phyloP scores from a whole-genome alignment of 805 yeast species.

The Isabelozyma pseudorhagii region DNA sequence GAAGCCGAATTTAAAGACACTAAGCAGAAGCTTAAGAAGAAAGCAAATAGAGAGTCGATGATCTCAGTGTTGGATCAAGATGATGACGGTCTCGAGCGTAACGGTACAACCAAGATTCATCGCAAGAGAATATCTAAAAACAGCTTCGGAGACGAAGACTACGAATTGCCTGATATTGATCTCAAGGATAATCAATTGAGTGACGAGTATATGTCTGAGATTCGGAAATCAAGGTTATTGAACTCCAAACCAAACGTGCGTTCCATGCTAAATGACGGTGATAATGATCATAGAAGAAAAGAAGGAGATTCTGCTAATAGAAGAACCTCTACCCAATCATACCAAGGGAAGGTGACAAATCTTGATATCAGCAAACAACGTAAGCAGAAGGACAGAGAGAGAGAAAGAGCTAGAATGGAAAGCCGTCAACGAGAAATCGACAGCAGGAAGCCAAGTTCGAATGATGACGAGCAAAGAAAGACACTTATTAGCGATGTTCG shows the following conservation, averaged over 20 bases:
- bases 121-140: constrained; percentile 12
- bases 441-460: constrained; percentile 1
- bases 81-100: not conserved
- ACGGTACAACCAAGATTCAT: not conserved
- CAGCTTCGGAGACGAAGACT: constrained; percentile 13
- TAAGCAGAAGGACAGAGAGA: constrained; percentile 9
- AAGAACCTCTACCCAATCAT: not conserved
- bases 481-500: constrained; percentile 57
- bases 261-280: constrained; percentile 3
- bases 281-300: constrained; percentile 9
- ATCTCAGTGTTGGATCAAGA: constrained; percentile 25
- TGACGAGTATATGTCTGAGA: constrained; percentile 43
- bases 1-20: constrained; percentile 29
- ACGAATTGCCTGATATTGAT: constrained; percentile 36
- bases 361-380: not conserved
- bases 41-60: constrained; percentile 30
- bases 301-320: constrained; percentile 9
- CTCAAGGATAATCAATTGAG: constrained; percentile 34
- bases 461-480: constrained; percentile 35
- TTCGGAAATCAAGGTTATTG: constrained; percentile 41
- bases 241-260: constrained; percentile 38
- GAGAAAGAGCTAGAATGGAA: constrained; percentile 3
- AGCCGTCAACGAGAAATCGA: not conserved
- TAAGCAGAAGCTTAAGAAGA: constrained; percentile 7
- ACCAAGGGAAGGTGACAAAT: not conserved